phyloP scores from a whole-genome alignment of 2,329 filamentous ascomycete genomes.

The Cadophora gregata region DNA sequence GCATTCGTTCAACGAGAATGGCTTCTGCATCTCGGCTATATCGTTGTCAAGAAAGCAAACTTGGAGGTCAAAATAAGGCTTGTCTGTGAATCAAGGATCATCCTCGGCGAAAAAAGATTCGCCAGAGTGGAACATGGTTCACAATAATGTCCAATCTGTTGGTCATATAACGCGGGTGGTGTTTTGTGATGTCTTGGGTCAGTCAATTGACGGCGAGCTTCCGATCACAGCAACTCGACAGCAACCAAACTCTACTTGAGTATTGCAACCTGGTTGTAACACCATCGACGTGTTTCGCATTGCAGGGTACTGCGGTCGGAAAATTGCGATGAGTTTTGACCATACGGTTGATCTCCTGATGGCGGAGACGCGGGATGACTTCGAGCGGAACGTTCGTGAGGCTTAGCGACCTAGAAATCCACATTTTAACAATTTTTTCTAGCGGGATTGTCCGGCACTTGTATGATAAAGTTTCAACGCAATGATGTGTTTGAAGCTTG shows the following conservation, averaged over 20 bases:
- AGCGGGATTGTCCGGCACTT: not conserved
- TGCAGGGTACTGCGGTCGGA: not conserved
- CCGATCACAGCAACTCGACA: not conserved
- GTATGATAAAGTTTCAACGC: not conserved
- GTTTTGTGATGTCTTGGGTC: not conserved
- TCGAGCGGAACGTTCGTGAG: not conserved
- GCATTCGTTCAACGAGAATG: not conserved
- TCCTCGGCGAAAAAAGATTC: not conserved
- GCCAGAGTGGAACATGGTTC: not conserved
- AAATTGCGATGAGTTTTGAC: not conserved
- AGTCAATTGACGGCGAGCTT: not conserved
- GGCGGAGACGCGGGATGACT: not conserved
- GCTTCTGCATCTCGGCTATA: not conserved
- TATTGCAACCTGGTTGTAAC: not conserved
- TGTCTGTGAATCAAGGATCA: not conserved
- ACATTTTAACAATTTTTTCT: not conserved
- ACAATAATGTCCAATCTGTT: not conserved
- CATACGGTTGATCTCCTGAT: slow-evolving; percentile 3
- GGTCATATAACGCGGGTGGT: not conserved
- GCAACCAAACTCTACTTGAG: not conserved
- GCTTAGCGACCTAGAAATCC: not conserved
- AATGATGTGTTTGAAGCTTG: slow-evolving; percentile 1
- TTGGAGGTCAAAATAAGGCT: slow-evolving; percentile 12
- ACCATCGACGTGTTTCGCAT: not conserved
- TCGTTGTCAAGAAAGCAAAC: not conserved